A percentile compares a stretch with the other conserved stretches of the same genome.
Evolutionary conservation across 352 stramenopile genomes (phyloP).

Genomic region (Nothophytophthora sp.): DNA sequence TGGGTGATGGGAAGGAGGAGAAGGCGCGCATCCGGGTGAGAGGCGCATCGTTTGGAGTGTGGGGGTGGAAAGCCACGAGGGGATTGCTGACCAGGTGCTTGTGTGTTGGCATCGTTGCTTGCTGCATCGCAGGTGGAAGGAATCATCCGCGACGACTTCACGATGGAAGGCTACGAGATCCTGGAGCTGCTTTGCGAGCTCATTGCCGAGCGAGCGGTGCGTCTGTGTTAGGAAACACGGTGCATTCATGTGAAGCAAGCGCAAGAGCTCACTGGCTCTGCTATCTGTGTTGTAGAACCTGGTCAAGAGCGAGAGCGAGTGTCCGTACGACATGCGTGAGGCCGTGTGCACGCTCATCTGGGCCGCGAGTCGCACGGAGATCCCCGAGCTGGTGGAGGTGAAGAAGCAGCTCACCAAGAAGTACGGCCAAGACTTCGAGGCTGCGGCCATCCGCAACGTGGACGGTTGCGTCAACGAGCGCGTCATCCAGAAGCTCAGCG

Average conservation of each 20-base stretch:
- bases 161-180: slow-evolving; percentile 96
- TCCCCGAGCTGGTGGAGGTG: slow-evolving; percentile 92
- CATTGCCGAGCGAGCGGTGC: slow-evolving; percentile 88
- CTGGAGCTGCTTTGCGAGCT: slow-evolving; percentile 94
- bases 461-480: slow-evolving; percentile 91
- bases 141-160: slow-evolving; percentile 96
- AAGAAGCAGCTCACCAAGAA: slow-evolving; percentile 91
- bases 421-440: slow-evolving; percentile 89
- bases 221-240: too few relatives aligned
- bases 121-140: slow-evolving; percentile 79
- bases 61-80: too few relatives aligned
- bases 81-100: too few relatives aligned
- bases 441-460: slow-evolving; percentile 82
- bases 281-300: slow-evolving; percentile 60
- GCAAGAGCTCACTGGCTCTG: too few relatives aligned
- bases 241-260: too few relatives aligned
- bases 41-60: too few relatives aligned
- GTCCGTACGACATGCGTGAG: slow-evolving; percentile 93
- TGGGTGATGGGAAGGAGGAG: slow-evolving; percentile 90
- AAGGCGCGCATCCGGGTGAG: slow-evolving; percentile 94
- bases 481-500: slow-evolving; percentile 93
- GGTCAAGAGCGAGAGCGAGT: slow-evolving; percentile 91
- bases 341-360: slow-evolving; percentile 95
- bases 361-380: slow-evolving; percentile 89
- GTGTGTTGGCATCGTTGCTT: neutral